phyloP scores from a whole-genome alignment of 2,329 filamentous ascomycete genomes.

The Aureobasidium lini region DNA sequence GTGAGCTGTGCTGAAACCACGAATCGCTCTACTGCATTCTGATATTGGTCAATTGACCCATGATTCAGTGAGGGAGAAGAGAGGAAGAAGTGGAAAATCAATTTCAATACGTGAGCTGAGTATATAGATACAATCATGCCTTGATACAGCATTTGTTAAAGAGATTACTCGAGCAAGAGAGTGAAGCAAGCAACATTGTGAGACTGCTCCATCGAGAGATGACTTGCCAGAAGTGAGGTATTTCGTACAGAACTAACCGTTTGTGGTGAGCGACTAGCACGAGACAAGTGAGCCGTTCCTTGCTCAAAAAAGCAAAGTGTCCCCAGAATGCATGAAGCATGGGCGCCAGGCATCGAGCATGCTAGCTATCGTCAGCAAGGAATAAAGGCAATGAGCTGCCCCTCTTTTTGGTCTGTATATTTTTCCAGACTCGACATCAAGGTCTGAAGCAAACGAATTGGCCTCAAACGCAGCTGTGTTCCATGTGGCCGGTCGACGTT shows the following conservation, averaged over 20 bases:
- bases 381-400: conserved; percentile 1
- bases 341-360: conserved; percentile 6
- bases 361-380: neutral
- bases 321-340: conserved; percentile 5
- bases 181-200: neutral
- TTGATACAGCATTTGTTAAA: too few relatives aligned
- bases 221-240: neutral
- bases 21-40: neutral
- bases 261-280: neutral
- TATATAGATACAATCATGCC: too few relatives aligned
- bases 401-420: neutral
- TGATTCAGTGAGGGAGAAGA: neutral
- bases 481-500: neutral
- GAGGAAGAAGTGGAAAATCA: neutral
- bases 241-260: neutral
- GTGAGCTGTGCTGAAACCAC: neutral
- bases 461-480: neutral
- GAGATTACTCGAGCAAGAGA: too few relatives aligned
- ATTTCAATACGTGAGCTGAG: too few relatives aligned
- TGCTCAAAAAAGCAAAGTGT: conserved; percentile 8
- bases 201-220: neutral
- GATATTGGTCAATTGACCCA: neutral
- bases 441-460: neutral
- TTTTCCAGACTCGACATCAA: neutral
- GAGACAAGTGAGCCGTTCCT: neutral